Base-by-base conservation (phyloP, 306 rosid species). In the Luffa aegyptiaca region DNA sequence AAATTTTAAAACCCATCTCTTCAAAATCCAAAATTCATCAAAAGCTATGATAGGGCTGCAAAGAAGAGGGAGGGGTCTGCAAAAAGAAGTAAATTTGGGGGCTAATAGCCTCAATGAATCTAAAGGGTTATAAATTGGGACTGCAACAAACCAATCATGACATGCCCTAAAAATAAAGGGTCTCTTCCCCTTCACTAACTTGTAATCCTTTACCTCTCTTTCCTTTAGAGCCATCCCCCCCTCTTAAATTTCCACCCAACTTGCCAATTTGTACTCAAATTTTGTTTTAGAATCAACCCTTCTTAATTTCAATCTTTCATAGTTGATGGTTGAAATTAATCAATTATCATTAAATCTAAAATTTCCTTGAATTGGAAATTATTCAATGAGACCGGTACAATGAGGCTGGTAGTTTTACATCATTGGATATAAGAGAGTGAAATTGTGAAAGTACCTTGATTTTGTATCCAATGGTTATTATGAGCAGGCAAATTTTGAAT, bases 81-180 rank as follows among this genome's bases (percentile, higher is more conserved):
- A 81, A 86, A 55, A 72, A 85, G 79, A 81, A 87, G 87, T 86
- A 88, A 86, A 85, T 88, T 86, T 82, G 84, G 85, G 10, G 79
- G 49, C 64, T 75, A 52, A 75, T 36, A 53, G 61, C 61, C 79
- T 36, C 39, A 26, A 45, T 46, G 76, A 71, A 71, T 75, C 64
- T 74, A 85, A 90, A 87, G 89, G 66, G 87, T 82, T 83, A 83
- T 90, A 84, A 91, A 87, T 87, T 86, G 76, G 75, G 73, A 90
- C 96, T 88, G 94, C 89, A 86, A 64, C 87, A 87, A 80, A 75
- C 88, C 93, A 91, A 90, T 93, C 92, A 93, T 91, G 94, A 91
- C 96, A 80, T 84, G 66, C 89, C 88, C 83, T 87, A 82, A 90
- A 75, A 87, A 85, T 90, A 84, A 87, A 90, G 89, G 85, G 74